These are phyloP conservation scores for Raphanus sativus DNA, from an alignment of 345 rosid species.

Conservation along the genomic window DNA sequence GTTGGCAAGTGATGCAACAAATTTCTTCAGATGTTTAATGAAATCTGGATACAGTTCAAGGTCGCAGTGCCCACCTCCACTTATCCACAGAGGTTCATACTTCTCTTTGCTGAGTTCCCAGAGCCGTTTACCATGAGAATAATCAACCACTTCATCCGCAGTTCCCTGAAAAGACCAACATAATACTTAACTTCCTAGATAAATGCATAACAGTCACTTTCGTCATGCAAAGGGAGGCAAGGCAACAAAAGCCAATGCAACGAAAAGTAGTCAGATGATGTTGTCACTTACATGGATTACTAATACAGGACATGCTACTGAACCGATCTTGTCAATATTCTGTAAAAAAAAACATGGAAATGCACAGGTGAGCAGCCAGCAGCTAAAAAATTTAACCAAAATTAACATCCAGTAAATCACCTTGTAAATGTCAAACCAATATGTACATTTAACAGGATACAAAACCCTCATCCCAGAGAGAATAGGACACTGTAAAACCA, in stretches of 20 bases:
- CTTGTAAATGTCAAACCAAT: slow-evolving; percentile 1
- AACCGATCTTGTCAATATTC: neutral
- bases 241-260: neutral
- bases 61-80: slow-evolving; percentile 87
- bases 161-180: slow-evolving; percentile 62
- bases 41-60: slow-evolving; percentile 90
- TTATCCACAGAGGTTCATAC: slow-evolving; percentile 87
- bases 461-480: neutral
- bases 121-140: slow-evolving; percentile 81
- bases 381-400: neutral
- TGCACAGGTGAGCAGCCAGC: neutral
- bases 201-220: neutral
- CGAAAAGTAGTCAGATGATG: neutral
- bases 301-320: neutral
- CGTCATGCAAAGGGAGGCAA: neutral
- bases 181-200: neutral
- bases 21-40: slow-evolving; percentile 76
- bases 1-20: slow-evolving; percentile 55
- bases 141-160: slow-evolving; percentile 86
- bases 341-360: neutral
- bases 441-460: neutral
- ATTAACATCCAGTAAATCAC: neutral
- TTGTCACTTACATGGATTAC: neutral
- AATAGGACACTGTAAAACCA: slow-evolving; percentile 3
- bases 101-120: slow-evolving; percentile 79